These are phyloP conservation scores for Pyrrhoderma noxium DNA, from an alignment of 1,284 basidiomycete genomes.

Conservation along the genomic window DNA sequence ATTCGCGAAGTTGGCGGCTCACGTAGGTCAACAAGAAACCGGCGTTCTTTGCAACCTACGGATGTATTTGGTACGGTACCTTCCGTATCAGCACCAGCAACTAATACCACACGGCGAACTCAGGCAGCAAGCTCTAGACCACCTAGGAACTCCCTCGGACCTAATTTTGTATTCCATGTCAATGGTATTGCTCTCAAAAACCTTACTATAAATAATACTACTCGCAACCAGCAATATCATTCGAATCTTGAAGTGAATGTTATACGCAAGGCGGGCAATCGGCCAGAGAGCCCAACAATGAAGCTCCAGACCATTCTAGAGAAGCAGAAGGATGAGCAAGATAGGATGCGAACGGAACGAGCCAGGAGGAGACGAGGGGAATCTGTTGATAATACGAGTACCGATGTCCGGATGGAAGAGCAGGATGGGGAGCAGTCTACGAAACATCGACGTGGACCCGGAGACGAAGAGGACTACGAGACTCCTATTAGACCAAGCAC, in stretches of 20 bases:
- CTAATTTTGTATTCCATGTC: conserved; percentile 29
- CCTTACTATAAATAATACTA: conserved; percentile 63
- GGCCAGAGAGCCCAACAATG: conserved; percentile 74
- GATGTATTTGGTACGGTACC: conserved; percentile 34
- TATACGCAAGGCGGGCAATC: conserved; percentile 57
- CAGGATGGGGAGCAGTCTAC: conserved; percentile 18
- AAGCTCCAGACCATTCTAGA: conserved; percentile 69
- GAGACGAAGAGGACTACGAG: conserved; percentile 78
- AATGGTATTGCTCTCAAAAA: conserved; percentile 49
- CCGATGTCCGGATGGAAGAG: conserved; percentile 26
- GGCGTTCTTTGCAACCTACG: conserved; percentile 36
- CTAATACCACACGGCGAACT: conserved; percentile 2
- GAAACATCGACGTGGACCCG: conserved; percentile 55
- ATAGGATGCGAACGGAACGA: conserved; percentile 50
- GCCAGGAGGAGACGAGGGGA: conserved; percentile 49
- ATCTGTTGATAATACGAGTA: conserved; percentile 26
- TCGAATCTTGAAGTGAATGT: conserved; percentile 57
- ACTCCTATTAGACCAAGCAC: conserved; percentile 45
- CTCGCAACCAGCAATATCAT: conserved; percentile 58
- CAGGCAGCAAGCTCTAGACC: not conserved
- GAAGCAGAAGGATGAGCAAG: conserved; percentile 63
- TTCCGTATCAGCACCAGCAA: conserved; percentile 13
- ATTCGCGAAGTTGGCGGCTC: not conserved
- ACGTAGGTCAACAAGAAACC: conserved; percentile 36
- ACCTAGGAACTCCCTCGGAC: conserved; percentile 1